Evolutionary conservation across 768 basidiomycete genomes (phyloP).

Genomic region (Lyophyllum atratum): DNA sequence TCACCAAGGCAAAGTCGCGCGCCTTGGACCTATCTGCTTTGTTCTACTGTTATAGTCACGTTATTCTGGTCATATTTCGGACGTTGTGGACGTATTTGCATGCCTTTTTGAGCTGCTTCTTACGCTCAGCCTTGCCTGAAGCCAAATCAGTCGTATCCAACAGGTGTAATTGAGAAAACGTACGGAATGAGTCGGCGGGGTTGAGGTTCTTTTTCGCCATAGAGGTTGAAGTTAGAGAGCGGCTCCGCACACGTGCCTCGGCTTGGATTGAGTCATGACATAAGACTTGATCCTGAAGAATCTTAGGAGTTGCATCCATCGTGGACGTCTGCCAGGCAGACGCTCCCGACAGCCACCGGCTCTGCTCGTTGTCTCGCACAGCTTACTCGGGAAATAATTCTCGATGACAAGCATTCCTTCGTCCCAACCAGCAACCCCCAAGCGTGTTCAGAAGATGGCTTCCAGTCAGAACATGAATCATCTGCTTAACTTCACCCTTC

Average conservation of each 20-base stretch:
- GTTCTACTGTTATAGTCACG: constrained; percentile 66
- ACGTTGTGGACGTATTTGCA: constrained; percentile 18
- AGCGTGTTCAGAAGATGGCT: constrained; percentile 70
- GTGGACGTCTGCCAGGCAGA: constrained; percentile 35
- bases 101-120: constrained; percentile 96
- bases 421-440: constrained; percentile 43
- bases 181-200: constrained; percentile 93
- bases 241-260: constrained; percentile 35
- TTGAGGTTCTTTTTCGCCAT: constrained; percentile 92
- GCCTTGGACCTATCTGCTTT: constrained; percentile 81
- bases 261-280: constrained; percentile 39
- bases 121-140: constrained; percentile 87
- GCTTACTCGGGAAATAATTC: constrained; percentile 6
- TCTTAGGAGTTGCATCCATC: constrained; percentile 22
- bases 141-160: constrained; percentile 4
- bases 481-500: constrained; percentile 92
- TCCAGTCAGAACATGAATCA: constrained; percentile 72
- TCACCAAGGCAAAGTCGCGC: constrained; percentile 88
- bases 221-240: background rate
- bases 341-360: constrained; percentile 9
- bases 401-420: constrained; percentile 40
- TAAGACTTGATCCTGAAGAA: constrained; percentile 9
- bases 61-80: constrained; percentile 18
- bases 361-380: background rate
- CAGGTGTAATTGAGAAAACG: constrained; percentile 32